Evolutionary conservation across 1,284 basidiomycete species (phyloP), one percentile per base, ranked within the genome.

Genomic region (Heimioporus retisporus): DNA sequence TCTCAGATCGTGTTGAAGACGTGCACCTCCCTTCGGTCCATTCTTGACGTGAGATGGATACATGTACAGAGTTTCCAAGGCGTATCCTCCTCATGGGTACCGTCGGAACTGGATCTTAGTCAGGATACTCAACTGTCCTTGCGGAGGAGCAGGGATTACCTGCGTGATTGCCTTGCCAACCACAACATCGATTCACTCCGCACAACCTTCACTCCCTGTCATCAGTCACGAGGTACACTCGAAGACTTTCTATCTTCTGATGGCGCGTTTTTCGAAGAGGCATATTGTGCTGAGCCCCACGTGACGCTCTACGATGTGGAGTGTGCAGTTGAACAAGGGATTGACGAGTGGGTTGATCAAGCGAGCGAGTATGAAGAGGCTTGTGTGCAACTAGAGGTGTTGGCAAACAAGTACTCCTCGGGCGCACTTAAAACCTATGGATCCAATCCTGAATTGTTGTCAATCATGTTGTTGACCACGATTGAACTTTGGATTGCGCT

Each of bases 401-500:
- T 77, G 54, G 73, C 78, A 15, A 35, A 64, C 23, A n/a, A n/a
- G n/a, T n/a, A n/a, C n/a, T n/a, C n/a, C n/a, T n/a, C n/a, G n/a
- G n/a, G n/a, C n/a, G n/a, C 84, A 0, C 40, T 59, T 18, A 31
- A 28, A 2, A 60, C 65, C 1, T 85, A 85, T 61, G 55, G 40
- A 7, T 63, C 64, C 31, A 83, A 82, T 61, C 81, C 84, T 6
- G 85, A 88, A 63, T 69, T 79, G 25, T 62, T 75, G 21, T 87
- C 86, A 0, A 67, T 82, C 6, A 83, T 85, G 79, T 67, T 86
- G n/a, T n/a, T n/a, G n/a, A n/a, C n/a, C n/a, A n/a, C n/a, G n/a
- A n/a, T n/a, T n/a, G n/a, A n/a, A n/a, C n/a, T n/a, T n/a, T n/a
- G n/a, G n/a, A n/a, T n/a, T n/a, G n/a, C n/a, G n/a, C n/a, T n/a